Evolutionary conservation across 2,329 filamentous ascomycete genomes (phyloP), one percentile per base, ranked within the genome.

Genomic region (Talaromyces rugulosus): DNA sequence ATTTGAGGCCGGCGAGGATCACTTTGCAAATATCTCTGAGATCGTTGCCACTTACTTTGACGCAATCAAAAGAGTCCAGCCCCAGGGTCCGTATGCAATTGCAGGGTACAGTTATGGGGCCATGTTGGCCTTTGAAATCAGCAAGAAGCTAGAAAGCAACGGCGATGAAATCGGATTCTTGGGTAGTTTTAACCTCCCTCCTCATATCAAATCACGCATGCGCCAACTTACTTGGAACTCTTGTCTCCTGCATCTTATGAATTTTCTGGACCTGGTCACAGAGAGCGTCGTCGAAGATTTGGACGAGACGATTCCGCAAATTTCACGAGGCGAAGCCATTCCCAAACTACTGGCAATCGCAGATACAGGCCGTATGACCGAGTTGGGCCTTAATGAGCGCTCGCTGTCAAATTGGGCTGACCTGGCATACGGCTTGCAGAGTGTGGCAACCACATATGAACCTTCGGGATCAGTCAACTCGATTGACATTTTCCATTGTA

Each of bases 71-170:
- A 27, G 60, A 4, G 62, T 62, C 0, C 83, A 85, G 62, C 81
- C 82, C 0, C 16, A 69, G 0, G 82, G 83, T 0, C 82, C 82
- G 0, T 85, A 85, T 63, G 79, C 79, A 0, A 67, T 85, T 1
- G 79, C 80, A 0, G 83, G 83, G 0, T 85, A 85, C 66, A 79
- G 74, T 5, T 84, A 80, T 66, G 83, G 83, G 1, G 65, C 74
- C 0, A 82, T 82, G 68, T 62, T 84, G 0, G 79, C 81, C 0
- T 85, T 83, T 61, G 82, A 85, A 66, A 68, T 81, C 0, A 72
- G 75, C n/a, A 85, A 85, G 68, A 33, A 63, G 1, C 73, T 85
- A 7, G 76, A 83, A 56, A 50, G 44, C 0, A 59, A 69, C 1
- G 75, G 74, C 0, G 73, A 77, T 3, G 66, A 69, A 36, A 79